phyloP scores from a whole-genome alignment of 2,329 filamentous ascomycete species.

The Aspergillus nomiae region DNA sequence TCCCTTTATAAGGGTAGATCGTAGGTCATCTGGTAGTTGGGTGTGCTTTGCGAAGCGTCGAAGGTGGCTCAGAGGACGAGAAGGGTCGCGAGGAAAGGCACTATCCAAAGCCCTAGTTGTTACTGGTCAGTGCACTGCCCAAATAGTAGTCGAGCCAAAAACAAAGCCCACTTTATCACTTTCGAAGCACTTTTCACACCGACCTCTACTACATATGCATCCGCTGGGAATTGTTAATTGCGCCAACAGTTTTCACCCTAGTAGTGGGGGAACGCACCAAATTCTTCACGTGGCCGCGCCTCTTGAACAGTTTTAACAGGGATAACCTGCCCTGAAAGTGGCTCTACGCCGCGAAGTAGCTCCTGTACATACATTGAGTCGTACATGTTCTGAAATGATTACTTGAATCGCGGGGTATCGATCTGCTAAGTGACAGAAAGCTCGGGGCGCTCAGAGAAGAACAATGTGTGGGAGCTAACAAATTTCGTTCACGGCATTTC shows the following conservation, averaged over 20 bases:
- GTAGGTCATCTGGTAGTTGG: conserved; percentile 35
- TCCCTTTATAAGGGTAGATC: conserved; percentile 22
- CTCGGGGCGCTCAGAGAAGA: not conserved
- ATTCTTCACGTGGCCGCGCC: conserved; percentile 41
- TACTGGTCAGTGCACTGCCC: not conserved
- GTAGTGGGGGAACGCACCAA: conserved; percentile 33
- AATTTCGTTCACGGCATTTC: not conserved
- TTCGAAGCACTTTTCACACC: conserved; percentile 47
- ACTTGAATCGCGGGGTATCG: conserved; percentile 1
- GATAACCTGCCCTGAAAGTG: conserved; percentile 37
- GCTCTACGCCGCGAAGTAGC: conserved; percentile 28
- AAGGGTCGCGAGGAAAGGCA: conserved; percentile 36
- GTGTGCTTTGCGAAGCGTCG: conserved; percentile 44
- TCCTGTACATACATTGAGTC: conserved; percentile 25
- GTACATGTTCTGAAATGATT: not conserved
- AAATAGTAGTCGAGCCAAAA: not conserved
- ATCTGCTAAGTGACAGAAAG: not conserved
- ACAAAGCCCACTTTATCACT: conserved; percentile 42
- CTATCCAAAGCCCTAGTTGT: conserved; percentile 40
- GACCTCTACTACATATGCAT: conserved; percentile 48
- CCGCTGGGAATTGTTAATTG: conserved; percentile 31
- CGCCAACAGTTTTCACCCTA: not conserved
- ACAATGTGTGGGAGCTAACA: not conserved
- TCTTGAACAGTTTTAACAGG: conserved; percentile 49
- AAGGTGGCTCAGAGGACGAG: conserved; percentile 38